Evolutionary conservation across 106 monocot species (phyloP).

Genomic region (Hemerocallis citrina): DNA sequence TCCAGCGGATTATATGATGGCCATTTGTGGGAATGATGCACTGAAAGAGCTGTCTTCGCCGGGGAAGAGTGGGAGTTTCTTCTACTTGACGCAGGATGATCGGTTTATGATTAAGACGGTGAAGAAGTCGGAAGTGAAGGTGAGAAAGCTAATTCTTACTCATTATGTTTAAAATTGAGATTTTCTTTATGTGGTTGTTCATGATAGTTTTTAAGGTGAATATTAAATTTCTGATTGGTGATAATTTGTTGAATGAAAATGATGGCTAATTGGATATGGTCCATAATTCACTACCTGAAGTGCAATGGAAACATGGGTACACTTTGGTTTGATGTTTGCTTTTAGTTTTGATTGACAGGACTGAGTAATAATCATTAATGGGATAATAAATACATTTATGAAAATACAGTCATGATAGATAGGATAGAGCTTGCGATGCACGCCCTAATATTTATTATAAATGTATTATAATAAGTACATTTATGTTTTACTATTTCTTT

Average conservation of each 20-base stretch:
- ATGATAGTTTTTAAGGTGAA: too few relatives aligned
- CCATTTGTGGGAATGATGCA: slow-evolving; percentile 85
- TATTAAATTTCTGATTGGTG: neutral
- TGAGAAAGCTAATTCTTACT: slow-evolving; percentile 6
- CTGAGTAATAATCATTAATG: too few relatives aligned
- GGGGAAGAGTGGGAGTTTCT: slow-evolving; percentile 94
- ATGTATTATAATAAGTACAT: too few relatives aligned
- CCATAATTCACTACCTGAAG: slow-evolving; percentile 1
- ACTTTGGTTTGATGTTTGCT: neutral
- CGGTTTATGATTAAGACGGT: slow-evolving; percentile 96
- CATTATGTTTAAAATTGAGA: neutral
- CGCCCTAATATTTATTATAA: too few relatives aligned
- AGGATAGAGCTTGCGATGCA: neutral
- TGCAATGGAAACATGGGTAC: neutral
- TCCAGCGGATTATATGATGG: slow-evolving; percentile 86
- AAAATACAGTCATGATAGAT: neutral
- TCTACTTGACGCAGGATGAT: slow-evolving; percentile 88
- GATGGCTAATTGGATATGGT: neutral
- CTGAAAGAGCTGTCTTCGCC: slow-evolving; percentile 83
- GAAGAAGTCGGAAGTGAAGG: slow-evolving; percentile 93
- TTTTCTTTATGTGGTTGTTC: neutral
- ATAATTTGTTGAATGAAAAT: slow-evolving; percentile 3
- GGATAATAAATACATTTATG: too few relatives aligned
- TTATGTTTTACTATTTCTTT: too few relatives aligned
- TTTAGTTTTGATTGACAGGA: neutral